These are phyloP conservation scores for Botryotinia calthae DNA, from an alignment of 2,329 filamentous ascomycete species.

Conservation along the genomic window DNA sequence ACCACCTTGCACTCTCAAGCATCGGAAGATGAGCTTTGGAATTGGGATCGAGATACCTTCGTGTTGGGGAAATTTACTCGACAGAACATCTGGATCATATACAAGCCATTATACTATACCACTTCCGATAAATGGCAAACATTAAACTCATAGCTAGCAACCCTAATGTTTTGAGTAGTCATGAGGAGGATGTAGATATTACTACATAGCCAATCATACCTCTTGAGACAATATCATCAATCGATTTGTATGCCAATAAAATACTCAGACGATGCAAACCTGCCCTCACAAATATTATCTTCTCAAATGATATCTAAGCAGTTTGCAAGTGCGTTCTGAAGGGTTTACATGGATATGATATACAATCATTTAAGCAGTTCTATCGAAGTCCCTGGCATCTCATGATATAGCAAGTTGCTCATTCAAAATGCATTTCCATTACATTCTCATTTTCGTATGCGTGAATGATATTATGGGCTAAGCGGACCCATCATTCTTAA, in stretches of 20 bases:
- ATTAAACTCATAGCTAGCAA: neutral
- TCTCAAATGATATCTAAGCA: too few species aligned
- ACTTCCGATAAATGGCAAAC: neutral
- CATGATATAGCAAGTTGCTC: neutral
- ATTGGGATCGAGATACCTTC: neutral
- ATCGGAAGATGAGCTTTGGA: neutral
- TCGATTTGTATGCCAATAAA: neutral
- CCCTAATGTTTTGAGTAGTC: neutral
- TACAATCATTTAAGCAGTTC: neutral
- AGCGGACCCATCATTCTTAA: too few species aligned
- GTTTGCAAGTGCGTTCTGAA: neutral
- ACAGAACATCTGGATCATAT: neutral
- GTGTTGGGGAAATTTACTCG: neutral
- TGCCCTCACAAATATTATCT: too few species aligned
- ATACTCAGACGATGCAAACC: neutral
- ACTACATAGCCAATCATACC: neutral
- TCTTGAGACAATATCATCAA: neutral
- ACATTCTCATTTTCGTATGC: neutral
- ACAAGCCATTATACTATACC: neutral
- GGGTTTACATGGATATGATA: neutral
- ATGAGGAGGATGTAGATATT: neutral
- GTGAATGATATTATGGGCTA: neutral
- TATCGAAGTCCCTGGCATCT: neutral
- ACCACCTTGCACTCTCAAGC: neutral
- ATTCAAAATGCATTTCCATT: neutral